These are phyloP conservation scores for Paspalum notatum DNA, from an alignment of 176 grass and related monocot genomes.

Conservation along the genomic window DNA sequence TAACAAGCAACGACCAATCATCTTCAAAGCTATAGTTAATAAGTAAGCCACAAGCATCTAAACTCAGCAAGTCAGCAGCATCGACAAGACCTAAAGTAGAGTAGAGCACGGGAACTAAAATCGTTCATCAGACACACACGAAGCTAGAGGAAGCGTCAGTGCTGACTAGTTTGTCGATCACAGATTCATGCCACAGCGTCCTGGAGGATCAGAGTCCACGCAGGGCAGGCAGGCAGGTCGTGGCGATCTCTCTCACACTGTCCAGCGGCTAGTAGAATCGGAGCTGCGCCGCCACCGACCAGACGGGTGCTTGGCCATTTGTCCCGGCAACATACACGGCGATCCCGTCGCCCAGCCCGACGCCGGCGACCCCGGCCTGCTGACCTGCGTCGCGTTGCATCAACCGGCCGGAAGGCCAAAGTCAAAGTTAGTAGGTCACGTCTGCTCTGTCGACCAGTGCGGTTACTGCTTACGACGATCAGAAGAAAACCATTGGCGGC, in stretches of 20 bases:
- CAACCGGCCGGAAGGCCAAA: not conserved
- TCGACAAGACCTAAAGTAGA: not conserved
- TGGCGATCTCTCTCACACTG: not conserved
- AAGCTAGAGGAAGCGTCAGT: not conserved
- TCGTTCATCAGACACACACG: not conserved
- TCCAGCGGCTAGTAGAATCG: not conserved
- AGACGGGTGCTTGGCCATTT: not conserved
- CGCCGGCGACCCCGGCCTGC: not conserved
- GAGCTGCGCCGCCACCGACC: not conserved
- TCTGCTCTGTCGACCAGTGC: not conserved
- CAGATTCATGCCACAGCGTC: too few relatives aligned
- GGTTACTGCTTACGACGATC: not conserved
- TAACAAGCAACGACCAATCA: not conserved
- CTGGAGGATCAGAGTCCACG: constrained; percentile 1
- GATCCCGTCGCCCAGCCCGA: not conserved
- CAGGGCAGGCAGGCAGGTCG: not conserved
- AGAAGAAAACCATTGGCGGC: not conserved
- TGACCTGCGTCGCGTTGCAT: not conserved
- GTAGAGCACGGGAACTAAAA: not conserved
- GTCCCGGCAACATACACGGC: not conserved
- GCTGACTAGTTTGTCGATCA: not conserved
- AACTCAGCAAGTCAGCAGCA: not conserved
- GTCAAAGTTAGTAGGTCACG: too few relatives aligned
- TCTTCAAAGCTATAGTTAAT: not conserved
- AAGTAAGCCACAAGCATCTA: not conserved